Evolutionary conservation across 2,329 filamentous ascomycete genomes (phyloP).

Genomic region (Penicillium sp.): DNA sequence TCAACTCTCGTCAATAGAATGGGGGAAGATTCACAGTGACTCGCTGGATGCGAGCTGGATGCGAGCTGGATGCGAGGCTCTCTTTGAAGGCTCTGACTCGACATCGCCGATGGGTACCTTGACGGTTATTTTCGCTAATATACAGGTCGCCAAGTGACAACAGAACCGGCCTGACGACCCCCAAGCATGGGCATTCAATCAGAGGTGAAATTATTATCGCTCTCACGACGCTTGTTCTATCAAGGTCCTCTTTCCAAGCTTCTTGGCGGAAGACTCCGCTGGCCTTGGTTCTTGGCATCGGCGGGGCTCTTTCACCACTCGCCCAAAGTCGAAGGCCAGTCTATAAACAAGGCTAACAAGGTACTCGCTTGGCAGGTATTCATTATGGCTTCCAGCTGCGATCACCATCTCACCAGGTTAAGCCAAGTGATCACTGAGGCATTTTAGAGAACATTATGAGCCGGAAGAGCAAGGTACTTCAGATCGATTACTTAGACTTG

Average conservation of each 20-base stretch:
- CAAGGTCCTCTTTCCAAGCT: constrained; percentile 24
- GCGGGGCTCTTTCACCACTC: constrained; percentile 1
- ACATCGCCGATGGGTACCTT: background rate
- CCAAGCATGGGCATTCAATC: constrained; percentile 11
- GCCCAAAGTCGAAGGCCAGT: background rate
- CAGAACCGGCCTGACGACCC: background rate
- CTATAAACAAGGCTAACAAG: constrained; percentile 18
- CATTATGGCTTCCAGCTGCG: background rate
- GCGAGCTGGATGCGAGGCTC: background rate
- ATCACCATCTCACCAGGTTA: background rate
- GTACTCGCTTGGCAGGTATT: constrained; percentile 17
- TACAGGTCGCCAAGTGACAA: constrained; percentile 24
- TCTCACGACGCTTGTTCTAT: constrained; percentile 6
- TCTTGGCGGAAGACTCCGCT: constrained; percentile 22
- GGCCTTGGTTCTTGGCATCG: constrained; percentile 21
- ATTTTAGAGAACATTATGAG: background rate
- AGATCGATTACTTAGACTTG: background rate
- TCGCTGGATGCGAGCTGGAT: background rate
- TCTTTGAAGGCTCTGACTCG: background rate
- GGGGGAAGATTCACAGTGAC: background rate
- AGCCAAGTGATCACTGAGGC: background rate
- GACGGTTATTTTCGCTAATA: constrained; percentile 21
- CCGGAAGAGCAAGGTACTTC: background rate
- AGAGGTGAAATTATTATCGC: background rate
- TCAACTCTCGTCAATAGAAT: too few species aligned